Base-by-base conservation (phyloP, 2,329 filamentous ascomycete genomes). In the Pseudocercospora vitis region DNA sequence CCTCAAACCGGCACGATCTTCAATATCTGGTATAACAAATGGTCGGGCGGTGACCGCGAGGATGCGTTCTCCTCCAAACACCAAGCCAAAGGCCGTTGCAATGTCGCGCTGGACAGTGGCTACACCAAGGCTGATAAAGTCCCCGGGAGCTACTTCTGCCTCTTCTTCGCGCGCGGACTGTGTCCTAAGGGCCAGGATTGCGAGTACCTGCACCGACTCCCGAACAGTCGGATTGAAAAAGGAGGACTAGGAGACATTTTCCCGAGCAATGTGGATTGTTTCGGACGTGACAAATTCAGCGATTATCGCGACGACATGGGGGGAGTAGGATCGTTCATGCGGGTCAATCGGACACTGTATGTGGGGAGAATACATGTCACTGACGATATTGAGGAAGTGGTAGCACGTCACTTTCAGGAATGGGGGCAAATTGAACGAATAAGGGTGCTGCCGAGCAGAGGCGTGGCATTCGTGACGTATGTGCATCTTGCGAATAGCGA, bases 21-120 rank as follows among this genome's bases (percentile, higher is more conserved):
- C 80, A 99, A 99, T 73, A 95, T 95, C 67, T 96, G 91, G 92
- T 96, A 96, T 76, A 96, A 96, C 77, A 97, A 96, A 74, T 97
- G 92, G 91, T 88, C 86, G 0, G 94, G 94, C 62, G 94, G 94
- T 67, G 94, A 99, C 73, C 84, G 91, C 56, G 92, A 97, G 69
- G 91, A 95, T 76, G 90, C 91, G 64, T 91, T 92, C 67, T 81
- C 91, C 3, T 89, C 87, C 29, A 87, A 96, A 68, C 88, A 86
- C 18, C 82, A 86, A 11, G 92, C 94, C 3, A 85, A 87, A 60
- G 87, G 87, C 2, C 88, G 95, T 51, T 97, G 94, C 78, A 94
- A 91, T 68, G 78, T 99, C 56, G 86, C 86, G 1, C 83, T 81
- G 57, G 94, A 79, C 63, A 71, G 65, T 50, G 77, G 77, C 9